Evolutionary conservation across 1,284 basidiomycete species (phyloP).

Genomic region (Melampsora americana): DNA sequence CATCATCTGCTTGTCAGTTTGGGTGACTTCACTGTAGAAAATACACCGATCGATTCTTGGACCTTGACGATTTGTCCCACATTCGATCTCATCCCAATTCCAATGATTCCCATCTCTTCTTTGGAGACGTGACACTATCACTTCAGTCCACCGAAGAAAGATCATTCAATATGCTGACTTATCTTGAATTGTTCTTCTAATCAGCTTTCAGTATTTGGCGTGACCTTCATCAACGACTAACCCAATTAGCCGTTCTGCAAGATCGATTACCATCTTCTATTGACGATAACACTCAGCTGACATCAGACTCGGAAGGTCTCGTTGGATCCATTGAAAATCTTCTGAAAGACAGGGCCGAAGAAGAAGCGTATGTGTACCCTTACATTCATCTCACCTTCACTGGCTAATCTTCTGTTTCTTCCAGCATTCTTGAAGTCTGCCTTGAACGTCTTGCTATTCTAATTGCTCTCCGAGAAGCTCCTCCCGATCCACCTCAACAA

Average conservation of each 20-base stretch:
- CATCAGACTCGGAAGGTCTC: not conserved
- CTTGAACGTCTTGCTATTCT: conserved; percentile 40
- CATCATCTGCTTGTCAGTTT: too few relatives aligned
- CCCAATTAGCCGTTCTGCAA: conserved; percentile 25
- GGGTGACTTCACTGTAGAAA: too few relatives aligned
- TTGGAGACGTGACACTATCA: too few relatives aligned
- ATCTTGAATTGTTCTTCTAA: not conserved
- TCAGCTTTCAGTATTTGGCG: conserved; percentile 30
- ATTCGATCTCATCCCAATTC: too few relatives aligned
- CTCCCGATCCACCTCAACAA: conserved; percentile 29
- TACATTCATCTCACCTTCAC: not conserved
- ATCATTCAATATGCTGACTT: too few relatives aligned
- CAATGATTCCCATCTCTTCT: too few relatives aligned
- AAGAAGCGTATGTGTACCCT: conserved; percentile 10
- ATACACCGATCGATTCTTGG: too few relatives aligned
- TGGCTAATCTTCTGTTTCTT: not conserved
- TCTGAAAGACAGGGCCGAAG: conserved; percentile 9
- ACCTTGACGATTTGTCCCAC: too few relatives aligned
- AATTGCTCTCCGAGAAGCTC: conserved; percentile 38
- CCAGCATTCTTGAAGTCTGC: conserved; percentile 26
- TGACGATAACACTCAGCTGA: conserved; percentile 7
- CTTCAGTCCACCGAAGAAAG: too few relatives aligned
- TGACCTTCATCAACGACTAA: conserved; percentile 25
- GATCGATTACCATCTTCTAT: conserved; percentile 19
- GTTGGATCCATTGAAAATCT: not conserved